Evolutionary conservation across 1,139 yeast genomes (phyloP).

Genomic region (Sugiyamaella grinbergsii): DNA sequence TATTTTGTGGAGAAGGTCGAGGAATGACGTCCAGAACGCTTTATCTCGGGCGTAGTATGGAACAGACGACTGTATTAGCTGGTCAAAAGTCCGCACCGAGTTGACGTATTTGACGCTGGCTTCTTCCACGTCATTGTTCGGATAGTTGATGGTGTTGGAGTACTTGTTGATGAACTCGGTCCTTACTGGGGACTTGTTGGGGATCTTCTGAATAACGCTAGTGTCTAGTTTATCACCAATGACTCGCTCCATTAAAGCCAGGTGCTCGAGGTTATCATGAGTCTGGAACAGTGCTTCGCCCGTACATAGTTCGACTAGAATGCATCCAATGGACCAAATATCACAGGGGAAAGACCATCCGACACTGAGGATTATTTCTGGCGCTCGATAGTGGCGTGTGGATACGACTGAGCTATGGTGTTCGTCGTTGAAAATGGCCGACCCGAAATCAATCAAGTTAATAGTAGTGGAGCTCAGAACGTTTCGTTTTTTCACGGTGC

Average conservation of each 20-base stretch:
- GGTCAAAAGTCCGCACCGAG: slow-evolving; percentile 54
- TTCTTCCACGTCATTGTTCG: slow-evolving; percentile 46
- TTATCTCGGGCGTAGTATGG: slow-evolving; percentile 29
- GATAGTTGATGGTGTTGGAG: slow-evolving; percentile 36
- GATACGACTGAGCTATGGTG: slow-evolving; percentile 91
- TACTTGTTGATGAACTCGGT: slow-evolving; percentile 25
- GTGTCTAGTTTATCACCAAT: slow-evolving; percentile 44
- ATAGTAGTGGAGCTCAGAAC: slow-evolving; percentile 78
- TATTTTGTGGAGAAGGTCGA: slow-evolving; percentile 69
- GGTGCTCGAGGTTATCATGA: slow-evolving; percentile 90
- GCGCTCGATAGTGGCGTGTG: slow-evolving; percentile 93
- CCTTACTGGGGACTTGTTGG: slow-evolving; percentile 32
- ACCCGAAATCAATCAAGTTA: slow-evolving; percentile 92
- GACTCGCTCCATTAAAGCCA: slow-evolving; percentile 91
- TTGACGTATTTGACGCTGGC: slow-evolving; percentile 53
- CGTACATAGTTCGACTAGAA: slow-evolving; percentile 83
- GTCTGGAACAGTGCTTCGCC: slow-evolving; percentile 97
- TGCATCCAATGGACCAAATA: slow-evolving; percentile 96
- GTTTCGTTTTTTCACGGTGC: slow-evolving; percentile 38
- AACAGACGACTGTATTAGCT: slow-evolving; percentile 35
- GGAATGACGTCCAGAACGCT: slow-evolving; percentile 48
- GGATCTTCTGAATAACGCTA: slow-evolving; percentile 36
- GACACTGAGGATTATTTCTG: slow-evolving; percentile 88
- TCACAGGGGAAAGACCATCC: slow-evolving; percentile 97
- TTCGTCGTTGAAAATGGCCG: slow-evolving; percentile 92